A percentile compares a stretch with the other conserved stretches of the same genome.
These are phyloP conservation scores for Tolypocladium album DNA, from an alignment of 2,329 filamentous ascomycete species.

Conservation along the genomic window DNA sequence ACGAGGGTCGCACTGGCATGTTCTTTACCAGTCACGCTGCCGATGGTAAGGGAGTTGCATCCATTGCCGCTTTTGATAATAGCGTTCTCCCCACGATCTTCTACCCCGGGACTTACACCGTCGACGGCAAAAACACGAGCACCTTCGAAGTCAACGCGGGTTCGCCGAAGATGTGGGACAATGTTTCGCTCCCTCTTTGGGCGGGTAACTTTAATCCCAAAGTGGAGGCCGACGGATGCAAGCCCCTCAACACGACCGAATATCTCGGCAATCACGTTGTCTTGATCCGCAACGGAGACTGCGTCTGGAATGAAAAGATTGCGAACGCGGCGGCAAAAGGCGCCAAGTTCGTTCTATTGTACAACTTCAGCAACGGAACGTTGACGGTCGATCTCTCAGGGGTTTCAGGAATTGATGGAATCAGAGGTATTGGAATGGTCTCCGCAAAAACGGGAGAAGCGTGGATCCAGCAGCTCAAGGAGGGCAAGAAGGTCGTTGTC, in stretches of 20 bases:
- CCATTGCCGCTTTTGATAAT: slow-evolving; percentile 41
- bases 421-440: slow-evolving; percentile 15
- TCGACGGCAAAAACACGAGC: slow-evolving; percentile 19
- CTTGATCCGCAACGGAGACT: slow-evolving; percentile 47
- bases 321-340: slow-evolving; percentile 40
- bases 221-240: slow-evolving; percentile 39
- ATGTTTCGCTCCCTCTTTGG: not conserved
- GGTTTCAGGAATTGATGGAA: too few relatives aligned
- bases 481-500: slow-evolving; percentile 30
- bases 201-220: slow-evolving; percentile 33
- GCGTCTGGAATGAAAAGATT: slow-evolving; percentile 42
- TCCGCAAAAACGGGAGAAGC: too few relatives aligned
- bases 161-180: not conserved
- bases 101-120: slow-evolving; percentile 27
- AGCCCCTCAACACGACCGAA: slow-evolving; percentile 42
- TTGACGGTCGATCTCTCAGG: too few relatives aligned
- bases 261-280: slow-evolving; percentile 48
- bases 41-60: slow-evolving; percentile 33
- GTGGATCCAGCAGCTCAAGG: slow-evolving; percentile 9
- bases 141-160: too few relatives aligned
- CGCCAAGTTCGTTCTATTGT: slow-evolving; percentile 50
- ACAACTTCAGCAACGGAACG: slow-evolving; percentile 34
- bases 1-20: slow-evolving; percentile 32
- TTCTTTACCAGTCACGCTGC: slow-evolving; percentile 39
- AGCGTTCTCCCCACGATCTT: slow-evolving; percentile 29